Evolutionary conservation across 805 yeast genomes (phyloP), one percentile per base, ranked within the genome.

Genomic region (Cyberlindnera nakhonratchasimensis): DNA sequence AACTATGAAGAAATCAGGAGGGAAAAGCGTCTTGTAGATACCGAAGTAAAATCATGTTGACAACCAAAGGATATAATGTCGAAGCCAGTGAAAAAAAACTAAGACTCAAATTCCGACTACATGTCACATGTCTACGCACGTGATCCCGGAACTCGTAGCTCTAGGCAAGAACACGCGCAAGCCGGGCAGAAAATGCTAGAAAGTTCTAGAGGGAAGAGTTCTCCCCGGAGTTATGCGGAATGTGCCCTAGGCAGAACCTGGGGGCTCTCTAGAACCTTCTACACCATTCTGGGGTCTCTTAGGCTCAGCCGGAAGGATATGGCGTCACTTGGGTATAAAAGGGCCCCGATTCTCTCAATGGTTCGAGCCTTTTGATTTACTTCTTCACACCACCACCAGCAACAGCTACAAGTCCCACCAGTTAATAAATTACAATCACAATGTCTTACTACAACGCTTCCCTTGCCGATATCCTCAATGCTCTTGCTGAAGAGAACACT

Each of bases 401-500:
- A 33, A 22, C 26, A 14, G 20, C 6, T n/a, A n/a, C 18, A 29
- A 29, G 8, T 6, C n/a, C 36, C 21, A 33, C 24, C 26, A n/a
- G n/a, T 11, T 7, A 31, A 31, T 20, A 13, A 31, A 8, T 16
- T n/a, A 17, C 9, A 17, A 7, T 14, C 8, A 37, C 43, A 33
- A 44, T 44, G 47, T 37, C 47, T n/a, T 44, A 41, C 42, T 50
- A 50, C 51, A 49, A 45, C 46, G 30, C 40, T 4, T 31, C 54
- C 16, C 45, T 54, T 21, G 56, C 54, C n/a, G 56, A 52, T 31
- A 34, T 54, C 43, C 29, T 54, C 34, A 42, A 48, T 17, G 55
- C 58, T 11, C 38, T 52, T n/a, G 48, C 50, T 13, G 40, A 43
- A 25, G 43, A 42, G 19, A 39, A 29, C 19, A 32, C 26, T 22